phyloP scores from a whole-genome alignment of 805 yeast genomes.

The Yarrowia keelungensis region DNA sequence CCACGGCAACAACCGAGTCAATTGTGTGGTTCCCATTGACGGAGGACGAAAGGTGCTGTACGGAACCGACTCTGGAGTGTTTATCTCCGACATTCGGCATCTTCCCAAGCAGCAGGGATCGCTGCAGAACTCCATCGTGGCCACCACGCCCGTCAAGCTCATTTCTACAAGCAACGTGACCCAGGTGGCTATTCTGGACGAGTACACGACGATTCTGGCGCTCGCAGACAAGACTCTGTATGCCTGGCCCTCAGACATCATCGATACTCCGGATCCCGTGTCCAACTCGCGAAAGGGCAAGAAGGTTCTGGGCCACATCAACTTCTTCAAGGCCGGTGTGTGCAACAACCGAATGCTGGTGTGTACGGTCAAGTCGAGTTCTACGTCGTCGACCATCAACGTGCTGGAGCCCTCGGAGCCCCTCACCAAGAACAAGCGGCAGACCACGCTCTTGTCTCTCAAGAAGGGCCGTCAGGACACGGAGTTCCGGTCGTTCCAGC shows the following conservation, averaged over 20 bases:
- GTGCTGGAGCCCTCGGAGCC: conserved; percentile 92
- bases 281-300: conserved; percentile 65
- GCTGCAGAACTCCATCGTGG: conserved; percentile 45
- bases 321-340: conserved; percentile 90
- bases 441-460: conserved; percentile 50
- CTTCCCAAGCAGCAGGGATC: conserved; percentile 52
- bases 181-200: conserved; percentile 91
- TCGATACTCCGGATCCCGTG: conserved; percentile 51
- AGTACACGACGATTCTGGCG: conserved; percentile 80
- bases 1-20: conserved; percentile 75
- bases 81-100: conserved; percentile 74
- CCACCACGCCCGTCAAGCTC: conserved; percentile 66
- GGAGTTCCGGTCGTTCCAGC: conserved; percentile 74
- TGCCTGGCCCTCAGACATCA: conserved; percentile 76
- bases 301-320: conserved; percentile 84
- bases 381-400: conserved; percentile 74
- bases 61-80: conserved; percentile 92
- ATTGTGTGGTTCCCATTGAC: conserved; percentile 91
- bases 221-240: conserved; percentile 81
- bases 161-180: conserved; percentile 78
- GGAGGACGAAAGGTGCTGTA: conserved; percentile 90
- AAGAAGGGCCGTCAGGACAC: conserved; percentile 57
- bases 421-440: conserved; percentile 50
- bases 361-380: conserved; percentile 85
- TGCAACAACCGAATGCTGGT: conserved; percentile 88